Conservation (phyloP, 1,139 yeast genomes). For the Suhomyces anneliseae region DNA sequence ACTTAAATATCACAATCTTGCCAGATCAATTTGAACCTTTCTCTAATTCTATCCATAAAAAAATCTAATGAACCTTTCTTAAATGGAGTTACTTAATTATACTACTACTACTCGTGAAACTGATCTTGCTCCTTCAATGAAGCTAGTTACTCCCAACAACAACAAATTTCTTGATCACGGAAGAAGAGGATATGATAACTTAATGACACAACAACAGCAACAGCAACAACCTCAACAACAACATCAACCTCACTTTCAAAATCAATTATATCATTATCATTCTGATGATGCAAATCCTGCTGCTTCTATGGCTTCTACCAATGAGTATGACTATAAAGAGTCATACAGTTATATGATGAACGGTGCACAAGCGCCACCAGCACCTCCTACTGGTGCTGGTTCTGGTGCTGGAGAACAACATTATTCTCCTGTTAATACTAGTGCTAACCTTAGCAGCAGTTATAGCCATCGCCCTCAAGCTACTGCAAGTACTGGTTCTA, state of each 20-base stretch:
- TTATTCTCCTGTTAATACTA: constrained; percentile 12
- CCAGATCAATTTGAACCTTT: constrained; percentile 6
- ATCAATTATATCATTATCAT: constrained; percentile 9
- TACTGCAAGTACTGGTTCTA: neutral
- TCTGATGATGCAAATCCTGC: constrained; percentile 8
- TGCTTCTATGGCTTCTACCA: constrained; percentile 2
- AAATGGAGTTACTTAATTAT: constrained; percentile 14
- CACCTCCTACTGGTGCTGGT: neutral
- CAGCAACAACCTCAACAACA: constrained; percentile 3
- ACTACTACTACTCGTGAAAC: constrained; percentile 7
- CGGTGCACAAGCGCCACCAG: constrained; percentile 2
- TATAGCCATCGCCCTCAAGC: constrained; percentile 9
- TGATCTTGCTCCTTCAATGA: constrained; percentile 10
- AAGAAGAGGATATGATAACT: constrained; percentile 4
- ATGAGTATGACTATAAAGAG: constrained; percentile 14
- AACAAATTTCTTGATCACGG: constrained; percentile 2
- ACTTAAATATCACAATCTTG: constrained; percentile 11
- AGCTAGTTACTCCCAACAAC: constrained; percentile 6
- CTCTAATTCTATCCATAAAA: neutral
- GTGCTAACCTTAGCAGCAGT: constrained; percentile 5
- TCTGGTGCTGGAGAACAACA: neutral
- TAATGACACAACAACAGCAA: neutral
- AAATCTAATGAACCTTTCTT: neutral
- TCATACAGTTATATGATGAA: constrained; percentile 13
- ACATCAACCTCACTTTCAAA: constrained; percentile 5